Percentiles rank a stretch among this genome's conserved stretches.
Evolutionary conservation across 2,329 filamentous ascomycete genomes (phyloP).

Genomic region (Thelonectria blattea): DNA sequence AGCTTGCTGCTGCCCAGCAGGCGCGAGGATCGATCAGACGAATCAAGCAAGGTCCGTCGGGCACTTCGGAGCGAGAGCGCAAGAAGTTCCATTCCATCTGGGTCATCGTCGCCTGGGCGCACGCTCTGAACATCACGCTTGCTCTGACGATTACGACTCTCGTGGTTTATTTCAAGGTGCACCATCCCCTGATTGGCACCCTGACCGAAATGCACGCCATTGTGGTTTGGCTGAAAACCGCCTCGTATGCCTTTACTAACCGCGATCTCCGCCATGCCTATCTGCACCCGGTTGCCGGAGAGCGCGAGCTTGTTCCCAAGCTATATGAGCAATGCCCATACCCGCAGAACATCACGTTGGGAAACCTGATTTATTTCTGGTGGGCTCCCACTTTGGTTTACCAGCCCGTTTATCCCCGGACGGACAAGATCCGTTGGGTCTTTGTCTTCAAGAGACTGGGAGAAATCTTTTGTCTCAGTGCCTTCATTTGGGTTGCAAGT

Average conservation of each 20-base stretch:
- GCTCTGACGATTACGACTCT: slow-evolving; percentile 82
- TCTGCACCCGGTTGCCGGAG: slow-evolving; percentile 73
- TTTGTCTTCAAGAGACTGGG: slow-evolving; percentile 85
- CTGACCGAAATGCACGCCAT: slow-evolving; percentile 90
- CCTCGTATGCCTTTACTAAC: slow-evolving; percentile 96
- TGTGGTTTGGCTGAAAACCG: slow-evolving; percentile 94
- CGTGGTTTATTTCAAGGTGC: slow-evolving; percentile 87
- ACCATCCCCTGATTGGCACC: slow-evolving; percentile 93
- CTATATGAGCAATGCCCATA: slow-evolving; percentile 87
- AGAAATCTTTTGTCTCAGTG: slow-evolving; percentile 78
- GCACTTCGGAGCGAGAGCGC: slow-evolving; percentile 62
- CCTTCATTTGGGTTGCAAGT: slow-evolving; percentile 94
- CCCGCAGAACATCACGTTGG: slow-evolving; percentile 85
- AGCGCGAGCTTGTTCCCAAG: slow-evolving; percentile 75
- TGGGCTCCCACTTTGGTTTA: slow-evolving; percentile 96
- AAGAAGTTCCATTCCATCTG: slow-evolving; percentile 76
- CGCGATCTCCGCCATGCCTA: slow-evolving; percentile 91
- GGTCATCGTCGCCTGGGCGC: slow-evolving; percentile 79
- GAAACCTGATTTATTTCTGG: slow-evolving; percentile 95
- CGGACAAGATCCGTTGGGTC: slow-evolving; percentile 78
- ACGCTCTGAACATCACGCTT: slow-evolving; percentile 82
- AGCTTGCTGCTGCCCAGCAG: slow-evolving; percentile 80
- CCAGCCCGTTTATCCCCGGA: slow-evolving; percentile 93
- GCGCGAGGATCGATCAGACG: slow-evolving; percentile 72
- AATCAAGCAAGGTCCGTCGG: slow-evolving; percentile 53